Evolutionary conservation across 2,329 filamentous ascomycete species (phyloP).

Genomic region (Claviceps humidiphila): DNA sequence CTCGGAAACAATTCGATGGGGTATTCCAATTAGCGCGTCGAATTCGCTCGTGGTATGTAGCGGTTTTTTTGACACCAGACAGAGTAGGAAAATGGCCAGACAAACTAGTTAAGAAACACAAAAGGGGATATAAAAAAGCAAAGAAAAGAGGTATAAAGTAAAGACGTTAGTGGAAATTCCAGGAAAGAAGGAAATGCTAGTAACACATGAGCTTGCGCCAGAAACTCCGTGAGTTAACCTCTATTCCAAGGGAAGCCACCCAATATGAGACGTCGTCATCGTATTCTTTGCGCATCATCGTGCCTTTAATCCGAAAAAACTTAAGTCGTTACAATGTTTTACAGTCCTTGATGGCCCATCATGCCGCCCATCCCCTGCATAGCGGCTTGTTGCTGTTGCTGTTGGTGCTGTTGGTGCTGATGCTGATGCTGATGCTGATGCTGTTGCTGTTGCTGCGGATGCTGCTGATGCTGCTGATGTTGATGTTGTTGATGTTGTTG

Average conservation of each 20-base stretch:
- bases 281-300: neutral
- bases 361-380: constrained; percentile 43
- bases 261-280: neutral
- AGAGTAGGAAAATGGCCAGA: neutral
- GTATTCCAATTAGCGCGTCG: constrained; percentile 17
- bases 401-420: constrained; percentile 8
- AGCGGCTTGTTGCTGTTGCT: constrained; percentile 17
- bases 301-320: neutral
- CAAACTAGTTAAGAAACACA: neutral
- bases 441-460: neutral
- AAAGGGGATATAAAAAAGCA: neutral
- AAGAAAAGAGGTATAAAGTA: constrained; percentile 3
- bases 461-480: neutral
- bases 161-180: neutral
- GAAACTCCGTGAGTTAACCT: constrained; percentile 1
- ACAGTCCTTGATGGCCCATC: constrained; percentile 39
- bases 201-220: neutral
- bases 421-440: too few relatives aligned
- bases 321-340: constrained; percentile 7
- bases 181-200: constrained; percentile 4
- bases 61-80: neutral
- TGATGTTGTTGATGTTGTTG: neutral
- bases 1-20: constrained; percentile 16
- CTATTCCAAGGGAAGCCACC: neutral
- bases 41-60: neutral